phyloP scores from a whole-genome alignment of 768 basidiomycete species.

The Saitozyma sp. region DNA sequence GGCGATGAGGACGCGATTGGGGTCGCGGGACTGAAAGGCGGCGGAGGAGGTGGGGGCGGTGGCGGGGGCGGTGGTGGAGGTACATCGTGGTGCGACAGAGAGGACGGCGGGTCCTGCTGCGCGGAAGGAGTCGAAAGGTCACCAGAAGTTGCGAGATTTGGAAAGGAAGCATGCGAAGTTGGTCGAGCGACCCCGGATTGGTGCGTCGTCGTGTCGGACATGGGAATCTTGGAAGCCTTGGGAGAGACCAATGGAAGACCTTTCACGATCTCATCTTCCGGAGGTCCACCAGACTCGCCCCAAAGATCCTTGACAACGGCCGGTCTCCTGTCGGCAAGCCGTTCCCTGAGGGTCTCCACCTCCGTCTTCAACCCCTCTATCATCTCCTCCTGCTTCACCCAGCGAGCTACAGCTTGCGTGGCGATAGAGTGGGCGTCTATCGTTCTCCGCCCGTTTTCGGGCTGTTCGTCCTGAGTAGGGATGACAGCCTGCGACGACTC shows the following conservation, averaged over 20 bases:
- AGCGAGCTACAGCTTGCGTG: slow-evolving; percentile 66
- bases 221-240: too few relatives aligned
- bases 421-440: slow-evolving; percentile 71
- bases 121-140: background rate
- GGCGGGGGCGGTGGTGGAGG: slow-evolving; percentile 56
- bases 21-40: background rate
- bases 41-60: slow-evolving; percentile 12
- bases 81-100: slow-evolving; percentile 65
- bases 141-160: too few relatives aligned
- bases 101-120: slow-evolving; percentile 13
- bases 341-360: slow-evolving; percentile 46
- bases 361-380: slow-evolving; percentile 53
- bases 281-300: too few relatives aligned
- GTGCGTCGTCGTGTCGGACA: too few relatives aligned
- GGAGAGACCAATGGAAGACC: too few relatives aligned
- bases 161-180: too few relatives aligned
- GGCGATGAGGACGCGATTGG: slow-evolving; percentile 4
- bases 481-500: too few relatives aligned
- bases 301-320: too few relatives aligned
- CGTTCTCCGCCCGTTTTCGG: background rate
- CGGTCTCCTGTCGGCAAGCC: background rate
- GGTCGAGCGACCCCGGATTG: too few relatives aligned
- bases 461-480: too few relatives aligned
- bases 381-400: slow-evolving; percentile 67
- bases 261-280: too few relatives aligned